Base-by-base conservation (phyloP, 129 eudicot genomes). In the Flaveria bidentis region DNA sequence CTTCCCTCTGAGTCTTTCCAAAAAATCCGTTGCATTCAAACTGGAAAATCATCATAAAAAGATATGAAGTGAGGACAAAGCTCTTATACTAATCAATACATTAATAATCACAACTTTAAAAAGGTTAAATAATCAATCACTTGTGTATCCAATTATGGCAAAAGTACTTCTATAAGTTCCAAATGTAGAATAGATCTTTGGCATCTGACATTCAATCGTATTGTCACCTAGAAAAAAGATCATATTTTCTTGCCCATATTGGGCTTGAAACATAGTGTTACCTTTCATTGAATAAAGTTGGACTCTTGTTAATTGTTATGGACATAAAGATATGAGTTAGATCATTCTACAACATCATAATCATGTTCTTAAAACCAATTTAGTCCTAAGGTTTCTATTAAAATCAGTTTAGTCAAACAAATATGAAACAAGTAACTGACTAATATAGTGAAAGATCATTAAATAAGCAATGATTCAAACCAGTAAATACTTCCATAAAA, bases 1-100 rank as follows among this genome's bases (percentile, higher is more conserved):
- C 81, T 87, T 81, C 64, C 94, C 96, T 80, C 91, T 82, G 0
- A 95, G 86, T 80, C 97, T 86, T 85, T 91, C 91, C 73, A 95
- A 88, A 83, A 95, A 95, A 74, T 95, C 95, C 16, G 91, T 95
- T 44, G 96, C 89, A 76, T 95, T 88, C 62, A 92, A 76, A 58
- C 98, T 92, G 83, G 41, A 26, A 75, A 66, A 9, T 53, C 33
- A 71, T 52, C 49, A 71, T 63, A 26, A 2, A 56, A 64, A 6
- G 13, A 26, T 26, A 69, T 5, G 74, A 11, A 15, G 30, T 9
- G 18, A 68, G 16, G 12, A 77, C 26, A 57, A 49, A 9, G 6
- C 63, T 62, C 67, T 71, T n/a, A 71, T 46, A 63, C 28, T 50
- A 6, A 58, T 70, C 50, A 15, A 15, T 11, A 41, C 6, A 68